A percentile compares a stretch with the other conserved stretches of the same genome.
These are phyloP conservation scores for Curvularia hawaiiensis DNA, from an alignment of 2,329 filamentous ascomycete genomes.

Conservation along the genomic window DNA sequence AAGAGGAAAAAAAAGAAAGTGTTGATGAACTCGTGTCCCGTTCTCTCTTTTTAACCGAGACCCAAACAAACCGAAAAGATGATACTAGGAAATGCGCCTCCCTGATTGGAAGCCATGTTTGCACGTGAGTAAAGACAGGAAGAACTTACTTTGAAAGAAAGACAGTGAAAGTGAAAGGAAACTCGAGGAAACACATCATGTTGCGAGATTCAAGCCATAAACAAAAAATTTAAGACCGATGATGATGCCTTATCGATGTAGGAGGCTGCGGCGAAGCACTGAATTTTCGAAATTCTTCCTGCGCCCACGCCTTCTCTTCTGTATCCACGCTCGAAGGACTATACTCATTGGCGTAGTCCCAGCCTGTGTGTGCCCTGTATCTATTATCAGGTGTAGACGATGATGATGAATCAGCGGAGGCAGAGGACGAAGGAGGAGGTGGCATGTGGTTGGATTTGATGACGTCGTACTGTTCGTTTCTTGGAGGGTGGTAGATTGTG, in stretches of 20 bases:
- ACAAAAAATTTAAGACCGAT: not conserved
- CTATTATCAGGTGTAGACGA: not conserved
- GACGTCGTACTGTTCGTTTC: not conserved
- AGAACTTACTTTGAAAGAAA: not conserved
- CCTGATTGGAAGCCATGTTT: not conserved
- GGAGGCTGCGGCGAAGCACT: slow-evolving; percentile 19
- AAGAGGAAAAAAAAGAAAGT: not conserved
- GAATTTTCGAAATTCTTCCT: slow-evolving; percentile 28
- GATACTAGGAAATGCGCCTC: not conserved
- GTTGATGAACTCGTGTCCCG: not conserved
- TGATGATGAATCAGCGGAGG: not conserved
- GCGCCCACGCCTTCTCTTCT: slow-evolving; percentile 16
- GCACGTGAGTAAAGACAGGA: not conserved
- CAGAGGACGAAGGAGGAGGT: not conserved
- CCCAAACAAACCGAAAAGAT: not conserved
- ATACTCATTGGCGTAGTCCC: slow-evolving; percentile 12
- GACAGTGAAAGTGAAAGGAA: not conserved
- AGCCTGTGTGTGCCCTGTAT: slow-evolving; percentile 1
- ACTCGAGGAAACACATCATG: not conserved
- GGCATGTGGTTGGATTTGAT: not conserved
- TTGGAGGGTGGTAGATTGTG: not conserved
- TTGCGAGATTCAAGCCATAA: not conserved
- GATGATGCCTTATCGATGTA: not conserved
- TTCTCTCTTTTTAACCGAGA: not conserved
- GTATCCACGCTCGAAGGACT: slow-evolving; percentile 19